phyloP scores from a whole-genome alignment of 164 flowering plant genomes.

The Tetracentron sinense region DNA sequence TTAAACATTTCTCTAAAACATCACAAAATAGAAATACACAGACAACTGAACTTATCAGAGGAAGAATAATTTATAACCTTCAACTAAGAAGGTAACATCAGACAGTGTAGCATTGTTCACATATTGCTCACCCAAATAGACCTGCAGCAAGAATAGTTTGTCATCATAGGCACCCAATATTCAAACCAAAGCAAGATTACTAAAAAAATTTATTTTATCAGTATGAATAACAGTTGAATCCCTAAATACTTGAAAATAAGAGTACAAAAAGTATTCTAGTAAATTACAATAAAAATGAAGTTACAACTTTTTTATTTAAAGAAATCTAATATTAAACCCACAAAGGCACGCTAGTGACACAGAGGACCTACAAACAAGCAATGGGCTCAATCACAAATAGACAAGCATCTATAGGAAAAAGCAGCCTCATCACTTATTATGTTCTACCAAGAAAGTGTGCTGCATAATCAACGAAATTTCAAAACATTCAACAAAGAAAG shows the following conservation, averaged over 20 bases:
- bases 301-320: no score
- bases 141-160: constrained; percentile 50
- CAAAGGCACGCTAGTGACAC: no score
- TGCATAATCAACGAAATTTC: no score
- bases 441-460: no score
- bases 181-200: background rate
- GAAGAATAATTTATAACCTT: constrained; percentile 48
- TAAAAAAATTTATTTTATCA: background rate
- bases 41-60: background rate
- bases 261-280: background rate
- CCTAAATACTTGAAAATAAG: background rate
- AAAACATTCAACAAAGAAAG: no score
- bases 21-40: background rate
- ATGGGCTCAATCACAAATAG: no score
- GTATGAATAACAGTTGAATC: background rate
- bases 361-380: no score
- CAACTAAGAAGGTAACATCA: constrained; percentile 91
- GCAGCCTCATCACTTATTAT: no score
- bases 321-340: no score
- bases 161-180: background rate
- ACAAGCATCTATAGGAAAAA: no score
- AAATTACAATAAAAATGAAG: no score
- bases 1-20: background rate
- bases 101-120: constrained; percentile 83
- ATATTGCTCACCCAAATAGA: constrained; percentile 87